Evolutionary conservation across 2,329 filamentous ascomycete genomes (phyloP), one percentile per base, ranked within the genome.

Genomic region (Paramyrothecium sp.): DNA sequence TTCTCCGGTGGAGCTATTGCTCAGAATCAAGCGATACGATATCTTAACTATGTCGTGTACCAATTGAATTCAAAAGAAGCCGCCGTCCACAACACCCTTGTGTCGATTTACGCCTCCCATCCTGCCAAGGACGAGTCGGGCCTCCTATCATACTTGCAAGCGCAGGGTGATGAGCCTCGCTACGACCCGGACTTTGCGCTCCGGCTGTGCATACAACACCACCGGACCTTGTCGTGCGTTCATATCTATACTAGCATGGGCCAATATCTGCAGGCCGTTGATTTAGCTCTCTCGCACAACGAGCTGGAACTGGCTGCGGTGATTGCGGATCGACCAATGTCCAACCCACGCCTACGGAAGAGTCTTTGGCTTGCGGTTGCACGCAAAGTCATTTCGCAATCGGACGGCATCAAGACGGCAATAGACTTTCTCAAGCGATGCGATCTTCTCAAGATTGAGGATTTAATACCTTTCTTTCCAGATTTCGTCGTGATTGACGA

Each of bases 401-500:
- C 87, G 7, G 89, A 89, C 58, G 91, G 92, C 54, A 97, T 98
- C 81, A 97, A 92, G 75, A 84, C 89, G 33, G 95, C 95, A 2
- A 96, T 99, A 63, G 91, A 96, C 60, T 97, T 99, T 69, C 82
- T 98, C 13, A 91, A 92, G 64, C 88, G 92, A 11, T 97, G 94
- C 71, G 92, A 97, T 59, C 81, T 98, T 13, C 84, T 99, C 52
- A 89, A 90, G 61, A 99, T 99, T 61, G 95, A 99, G 75, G 95
- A 99, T 68, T 77, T 99, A 30, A 98, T 99, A 46, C 95, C 95
- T 0, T 97, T 99, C 79, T 99, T 99, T 76, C 95, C 95, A 0
- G 95, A 99, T 71, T 99, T 99, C 70, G 92, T 98, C 22, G 90
- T 98, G 54, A 98, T 99, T 60, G 95, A 99, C 70, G 95, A 98